Evolutionary conservation across 1,284 basidiomycete genomes (phyloP).

Genomic region (Ceratobasidium sp.): DNA sequence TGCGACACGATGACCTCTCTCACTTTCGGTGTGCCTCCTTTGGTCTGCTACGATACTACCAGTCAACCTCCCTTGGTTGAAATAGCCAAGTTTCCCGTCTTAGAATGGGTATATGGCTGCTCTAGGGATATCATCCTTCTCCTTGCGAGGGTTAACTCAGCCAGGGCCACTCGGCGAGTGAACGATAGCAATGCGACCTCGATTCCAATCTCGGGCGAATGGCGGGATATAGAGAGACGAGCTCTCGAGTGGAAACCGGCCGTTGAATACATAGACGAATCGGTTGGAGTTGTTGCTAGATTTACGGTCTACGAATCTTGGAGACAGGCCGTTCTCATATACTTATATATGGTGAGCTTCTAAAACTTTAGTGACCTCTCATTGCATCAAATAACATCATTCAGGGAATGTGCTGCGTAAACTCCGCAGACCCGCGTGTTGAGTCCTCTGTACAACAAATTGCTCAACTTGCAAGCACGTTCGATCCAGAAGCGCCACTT

Average conservation of each 20-base stretch:
- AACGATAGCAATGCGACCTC: not conserved
- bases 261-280: not conserved
- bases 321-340: conserved; percentile 38
- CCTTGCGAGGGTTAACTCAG: conserved; percentile 13
- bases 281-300: not conserved
- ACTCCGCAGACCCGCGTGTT: conserved; percentile 24
- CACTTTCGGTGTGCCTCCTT: conserved; percentile 10
- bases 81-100: not conserved
- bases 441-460: conserved; percentile 15
- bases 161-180: not conserved
- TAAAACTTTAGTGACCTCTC: too few relatives aligned
- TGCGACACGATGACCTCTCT: conserved; percentile 10
- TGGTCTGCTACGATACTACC: conserved; percentile 21
- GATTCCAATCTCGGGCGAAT: not conserved
- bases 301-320: conserved; percentile 19
- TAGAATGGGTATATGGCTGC: conserved; percentile 30
- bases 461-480: not conserved
- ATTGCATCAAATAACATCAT: not conserved
- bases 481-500: not conserved
- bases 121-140: conserved; percentile 7
- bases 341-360: conserved; percentile 24
- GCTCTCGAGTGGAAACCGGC: not conserved
- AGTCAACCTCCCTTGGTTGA: not conserved
- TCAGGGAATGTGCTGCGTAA: conserved; percentile 20
- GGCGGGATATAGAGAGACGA: conserved; percentile 1